phyloP scores from a whole-genome alignment of 108 stramenopile species.

The Skeletonema potamos region DNA sequence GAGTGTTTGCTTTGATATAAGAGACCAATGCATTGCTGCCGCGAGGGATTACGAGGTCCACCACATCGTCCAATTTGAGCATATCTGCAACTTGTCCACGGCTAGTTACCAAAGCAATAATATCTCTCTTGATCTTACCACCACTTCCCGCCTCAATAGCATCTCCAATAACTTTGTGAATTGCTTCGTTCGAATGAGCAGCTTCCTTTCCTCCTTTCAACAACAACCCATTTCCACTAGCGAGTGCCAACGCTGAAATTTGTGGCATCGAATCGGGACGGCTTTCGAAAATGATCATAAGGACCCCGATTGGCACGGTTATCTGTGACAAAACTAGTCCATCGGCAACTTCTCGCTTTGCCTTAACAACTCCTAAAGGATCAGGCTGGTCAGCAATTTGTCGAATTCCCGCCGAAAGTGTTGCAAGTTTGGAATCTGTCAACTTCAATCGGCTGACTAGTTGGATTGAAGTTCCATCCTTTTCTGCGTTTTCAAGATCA shows the following conservation, averaged over 20 bases:
- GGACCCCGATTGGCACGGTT: constrained; percentile 96
- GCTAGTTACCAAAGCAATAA: constrained; percentile 91
- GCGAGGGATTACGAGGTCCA: constrained; percentile 98
- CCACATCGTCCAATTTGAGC: constrained; percentile 84
- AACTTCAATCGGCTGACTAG: constrained; percentile 87
- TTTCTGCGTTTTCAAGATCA: constrained; percentile 84
- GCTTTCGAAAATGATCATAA: constrained; percentile 98
- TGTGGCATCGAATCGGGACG: constrained; percentile 98
- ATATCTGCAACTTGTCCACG: constrained; percentile 91
- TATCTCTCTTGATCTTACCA: constrained; percentile 81
- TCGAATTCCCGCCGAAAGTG: constrained; percentile 85
- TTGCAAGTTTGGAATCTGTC: constrained; percentile 85
- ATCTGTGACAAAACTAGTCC: constrained; percentile 88
- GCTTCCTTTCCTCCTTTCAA: constrained; percentile 99
- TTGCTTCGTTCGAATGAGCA: constrained; percentile 80
- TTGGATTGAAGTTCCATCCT: constrained; percentile 62
- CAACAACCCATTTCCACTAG: constrained; percentile 94
- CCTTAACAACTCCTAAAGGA: constrained; percentile 81
- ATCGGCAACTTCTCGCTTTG: constrained; percentile 87
- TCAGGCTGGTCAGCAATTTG: constrained; percentile 75
- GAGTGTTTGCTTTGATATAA: constrained; percentile 89
- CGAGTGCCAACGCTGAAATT: constrained; percentile 95
- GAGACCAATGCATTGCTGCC: constrained; percentile 90
- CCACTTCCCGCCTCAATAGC: constrained; percentile 86
- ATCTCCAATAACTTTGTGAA: constrained; percentile 89